phyloP scores from a whole-genome alignment of 352 stramenopile genomes.

The Globisporangium apiculatum region DNA sequence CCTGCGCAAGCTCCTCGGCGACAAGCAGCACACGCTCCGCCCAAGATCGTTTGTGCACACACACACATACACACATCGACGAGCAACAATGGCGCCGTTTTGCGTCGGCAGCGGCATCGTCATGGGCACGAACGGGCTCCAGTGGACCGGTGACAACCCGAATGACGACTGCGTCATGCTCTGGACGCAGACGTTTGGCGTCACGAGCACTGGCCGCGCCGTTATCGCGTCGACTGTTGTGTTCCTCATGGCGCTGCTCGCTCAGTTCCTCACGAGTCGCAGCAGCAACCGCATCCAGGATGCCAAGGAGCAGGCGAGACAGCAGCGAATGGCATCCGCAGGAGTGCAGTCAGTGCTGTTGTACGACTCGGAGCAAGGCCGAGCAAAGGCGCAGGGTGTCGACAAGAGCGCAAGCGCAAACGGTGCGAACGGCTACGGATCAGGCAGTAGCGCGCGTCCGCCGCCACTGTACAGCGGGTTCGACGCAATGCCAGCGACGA shows the following conservation, averaged over 20 bases:
- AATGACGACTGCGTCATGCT: slow-evolving; percentile 60
- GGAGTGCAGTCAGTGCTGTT: slow-evolving; percentile 12
- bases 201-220: slow-evolving; percentile 39
- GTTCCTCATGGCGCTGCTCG: slow-evolving; percentile 46
- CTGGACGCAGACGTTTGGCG: slow-evolving; percentile 42
- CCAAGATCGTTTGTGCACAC: background rate
- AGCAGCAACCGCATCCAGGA: slow-evolving; percentile 37
- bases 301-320: slow-evolving; percentile 32
- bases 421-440: background rate
- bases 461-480: background rate
- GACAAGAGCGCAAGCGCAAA: background rate
- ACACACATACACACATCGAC: slow-evolving; percentile 2
- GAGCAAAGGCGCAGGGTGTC: slow-evolving; percentile 3
- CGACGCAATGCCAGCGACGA: slow-evolving; percentile 6
- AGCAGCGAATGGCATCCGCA: slow-evolving; percentile 1
- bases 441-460: slow-evolving; percentile 1
- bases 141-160: slow-evolving; percentile 32
- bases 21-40: too few relatives aligned
- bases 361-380: slow-evolving; percentile 27
- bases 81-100: slow-evolving; percentile 25
- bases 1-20: too few relatives aligned
- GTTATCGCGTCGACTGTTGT: slow-evolving; percentile 36
- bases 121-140: slow-evolving; percentile 57
- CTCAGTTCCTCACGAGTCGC: slow-evolving; percentile 46
- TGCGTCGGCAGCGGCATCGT: slow-evolving; percentile 53